A percentile compares a stretch with the other conserved stretches of the same genome.
Evolutionary conservation across 2,329 filamentous ascomycete species (phyloP).

Genomic region (Tolypocladium amazonense): DNA sequence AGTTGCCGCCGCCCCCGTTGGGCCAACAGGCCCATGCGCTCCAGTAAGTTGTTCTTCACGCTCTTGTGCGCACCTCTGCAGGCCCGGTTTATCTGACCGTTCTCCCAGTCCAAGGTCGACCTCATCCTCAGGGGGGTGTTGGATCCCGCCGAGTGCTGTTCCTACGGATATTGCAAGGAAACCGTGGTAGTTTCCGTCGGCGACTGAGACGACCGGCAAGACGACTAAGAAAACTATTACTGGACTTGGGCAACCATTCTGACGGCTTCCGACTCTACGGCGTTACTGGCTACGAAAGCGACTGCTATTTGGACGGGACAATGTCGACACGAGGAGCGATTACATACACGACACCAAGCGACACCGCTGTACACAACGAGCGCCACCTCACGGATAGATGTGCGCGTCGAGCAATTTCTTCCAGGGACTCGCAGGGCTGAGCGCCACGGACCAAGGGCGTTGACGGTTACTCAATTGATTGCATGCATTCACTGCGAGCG

Average conservation of each 20-base stretch:
- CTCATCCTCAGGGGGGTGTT: constrained; percentile 36
- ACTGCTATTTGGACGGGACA: neutral
- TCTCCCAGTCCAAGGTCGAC: constrained; percentile 20
- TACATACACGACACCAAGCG: neutral
- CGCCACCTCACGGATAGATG: neutral
- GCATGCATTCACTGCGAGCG: neutral
- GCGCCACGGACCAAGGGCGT: neutral
- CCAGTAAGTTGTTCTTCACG: constrained; percentile 13
- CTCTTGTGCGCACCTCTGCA: neutral
- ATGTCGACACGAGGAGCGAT: neutral
- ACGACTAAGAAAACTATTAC: neutral
- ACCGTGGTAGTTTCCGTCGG: constrained; percentile 37
- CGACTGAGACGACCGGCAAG: constrained; percentile 9
- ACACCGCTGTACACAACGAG: neutral
- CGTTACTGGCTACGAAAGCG: neutral
- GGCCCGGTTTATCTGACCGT: neutral
- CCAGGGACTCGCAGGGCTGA: neutral
- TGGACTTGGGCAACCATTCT: neutral
- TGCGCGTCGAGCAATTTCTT: neutral
- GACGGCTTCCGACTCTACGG: neutral
- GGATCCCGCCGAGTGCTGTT: constrained; percentile 39
- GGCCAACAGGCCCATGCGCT: constrained; percentile 23
- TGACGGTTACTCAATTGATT: neutral
- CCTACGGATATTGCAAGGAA: constrained; percentile 40
- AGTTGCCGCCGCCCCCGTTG: constrained; percentile 13